Percentiles rank a stretch among this genome's conserved stretches.
Conservation (phyloP, 2,329 filamentous ascomycete species). For the Alternaria novae-zelandiae region DNA sequence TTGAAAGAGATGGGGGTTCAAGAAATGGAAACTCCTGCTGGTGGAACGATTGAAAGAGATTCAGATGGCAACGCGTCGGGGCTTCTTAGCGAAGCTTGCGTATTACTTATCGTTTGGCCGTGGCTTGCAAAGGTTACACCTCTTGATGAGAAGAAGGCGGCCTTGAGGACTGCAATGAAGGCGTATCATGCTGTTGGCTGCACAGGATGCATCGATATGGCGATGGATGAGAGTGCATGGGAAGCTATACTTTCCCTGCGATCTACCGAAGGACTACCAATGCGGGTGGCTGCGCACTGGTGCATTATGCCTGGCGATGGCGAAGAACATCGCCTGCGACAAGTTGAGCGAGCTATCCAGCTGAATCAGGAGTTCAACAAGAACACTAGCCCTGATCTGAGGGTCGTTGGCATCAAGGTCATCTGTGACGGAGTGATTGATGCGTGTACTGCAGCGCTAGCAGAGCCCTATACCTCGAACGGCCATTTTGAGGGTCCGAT, state of each 20-base stretch:
- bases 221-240: conserved; percentile 64
- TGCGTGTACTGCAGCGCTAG: conserved; percentile 67
- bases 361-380: conserved; percentile 55
- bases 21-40: conserved; percentile 56
- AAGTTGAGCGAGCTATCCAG: conserved; percentile 60
- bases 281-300: conserved; percentile 64
- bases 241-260: conserved; percentile 56
- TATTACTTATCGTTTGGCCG: conserved; percentile 62
- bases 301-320: conserved; percentile 57
- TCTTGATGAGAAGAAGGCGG: conserved; percentile 56
- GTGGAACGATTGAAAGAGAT: conserved; percentile 61
- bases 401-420: conserved; percentile 68
- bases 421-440: conserved; percentile 71
- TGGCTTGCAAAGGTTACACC: conserved; percentile 58
- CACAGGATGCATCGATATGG: conserved; percentile 65
- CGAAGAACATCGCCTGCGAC: conserved; percentile 54
- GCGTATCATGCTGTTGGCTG: conserved; percentile 60
- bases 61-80: conserved; percentile 56
- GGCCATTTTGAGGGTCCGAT: conserved; percentile 58
- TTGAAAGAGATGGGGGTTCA: conserved; percentile 59
- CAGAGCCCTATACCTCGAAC: conserved; percentile 63
- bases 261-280: conserved; percentile 46
- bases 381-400: conserved; percentile 54
- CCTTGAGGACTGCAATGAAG: conserved; percentile 55
- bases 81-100: conserved; percentile 62